Percentiles rank a stretch among this genome's conserved stretches.
These are phyloP conservation scores for Ophiostoma angusticollis DNA, from an alignment of 2,329 filamentous ascomycete species.

Conservation along the genomic window DNA sequence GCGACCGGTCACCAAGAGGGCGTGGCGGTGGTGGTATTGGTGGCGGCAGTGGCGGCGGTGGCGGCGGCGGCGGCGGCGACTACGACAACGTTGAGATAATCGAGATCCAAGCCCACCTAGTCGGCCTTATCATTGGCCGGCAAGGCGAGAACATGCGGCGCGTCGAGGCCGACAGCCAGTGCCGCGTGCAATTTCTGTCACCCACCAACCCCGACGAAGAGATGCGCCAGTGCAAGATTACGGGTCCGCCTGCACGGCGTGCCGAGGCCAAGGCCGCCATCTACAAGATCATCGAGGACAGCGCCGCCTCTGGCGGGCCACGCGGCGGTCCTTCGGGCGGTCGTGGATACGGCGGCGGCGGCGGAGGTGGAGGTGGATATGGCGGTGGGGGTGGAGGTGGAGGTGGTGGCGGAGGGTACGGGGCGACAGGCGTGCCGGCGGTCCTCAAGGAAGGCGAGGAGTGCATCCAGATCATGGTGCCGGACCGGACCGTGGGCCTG, in stretches of 20 bases:
- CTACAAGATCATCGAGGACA: conserved; percentile 78
- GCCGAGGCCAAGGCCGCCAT: conserved; percentile 73
- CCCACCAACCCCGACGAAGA: conserved; percentile 57
- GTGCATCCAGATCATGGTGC: conserved; percentile 86
- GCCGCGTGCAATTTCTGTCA: conserved; percentile 78
- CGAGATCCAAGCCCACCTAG: conserved; percentile 72
- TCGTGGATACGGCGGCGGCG: conserved; percentile 23
- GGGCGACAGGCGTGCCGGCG: conserved; percentile 19
- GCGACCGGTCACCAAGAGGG: too few relatives aligned
- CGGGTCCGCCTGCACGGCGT: conserved; percentile 57
- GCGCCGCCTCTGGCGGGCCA: conserved; percentile 45
- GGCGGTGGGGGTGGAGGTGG: conserved; percentile 17
- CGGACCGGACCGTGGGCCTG: conserved; percentile 79
- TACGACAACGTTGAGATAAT: conserved; percentile 72
- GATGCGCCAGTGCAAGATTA: conserved; percentile 75
- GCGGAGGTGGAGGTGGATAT: neutral
- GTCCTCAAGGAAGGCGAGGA: conserved; percentile 67
- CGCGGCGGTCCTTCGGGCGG: conserved; percentile 29
- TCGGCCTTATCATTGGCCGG: conserved; percentile 81
- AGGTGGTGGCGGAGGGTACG: conserved; percentile 23
- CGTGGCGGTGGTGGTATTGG: too few relatives aligned
- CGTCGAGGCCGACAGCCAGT: conserved; percentile 70
- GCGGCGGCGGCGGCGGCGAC: conserved; percentile 21
- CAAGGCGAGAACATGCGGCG: conserved; percentile 80
- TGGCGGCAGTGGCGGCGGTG: conserved; percentile 28